A percentile compares a stretch with the other conserved stretches of the same genome.
These are phyloP conservation scores for Pulicaria dysenterica DNA, from an alignment of 129 eudicot species.

Conservation along the genomic window DNA sequence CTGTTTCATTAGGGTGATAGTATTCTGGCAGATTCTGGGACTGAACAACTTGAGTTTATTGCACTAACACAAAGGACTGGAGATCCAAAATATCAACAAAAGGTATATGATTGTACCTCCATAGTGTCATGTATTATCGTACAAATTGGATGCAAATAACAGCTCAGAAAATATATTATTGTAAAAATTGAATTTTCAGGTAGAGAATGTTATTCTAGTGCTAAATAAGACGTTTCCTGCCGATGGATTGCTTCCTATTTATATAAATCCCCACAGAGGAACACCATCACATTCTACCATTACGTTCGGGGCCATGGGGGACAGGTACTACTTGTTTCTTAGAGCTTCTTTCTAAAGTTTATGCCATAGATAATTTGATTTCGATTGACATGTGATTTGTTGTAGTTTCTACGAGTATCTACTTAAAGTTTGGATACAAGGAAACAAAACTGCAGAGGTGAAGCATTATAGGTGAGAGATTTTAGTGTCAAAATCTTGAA, in stretches of 20 bases:
- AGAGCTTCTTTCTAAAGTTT: conserved; percentile 3
- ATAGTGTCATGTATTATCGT: conserved; percentile 7
- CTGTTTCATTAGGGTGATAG: conserved; percentile 73
- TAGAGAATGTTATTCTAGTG: conserved; percentile 79
- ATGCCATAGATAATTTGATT: neutral
- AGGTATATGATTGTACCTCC: conserved; percentile 46
- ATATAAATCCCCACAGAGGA: conserved; percentile 82
- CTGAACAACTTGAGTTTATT: conserved; percentile 96
- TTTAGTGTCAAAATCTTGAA: neutral
- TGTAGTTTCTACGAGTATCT: conserved; percentile 98
- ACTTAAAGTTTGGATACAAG: conserved; percentile 99
- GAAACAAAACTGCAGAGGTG: conserved; percentile 81
- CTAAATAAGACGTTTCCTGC: conserved; percentile 85
- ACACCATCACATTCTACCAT: conserved; percentile 76
- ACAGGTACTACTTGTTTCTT: conserved; percentile 57
- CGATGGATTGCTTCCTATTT: conserved; percentile 95
- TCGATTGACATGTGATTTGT: conserved; percentile 5
- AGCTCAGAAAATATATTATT: neutral
- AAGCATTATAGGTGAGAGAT: conserved; percentile 82
- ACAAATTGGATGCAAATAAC: conserved; percentile 1
- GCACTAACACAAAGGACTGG: conserved; percentile 98
- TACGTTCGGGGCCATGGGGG: conserved; percentile 99
- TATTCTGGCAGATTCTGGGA: conserved; percentile 97
- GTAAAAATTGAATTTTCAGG: conserved; percentile 50
- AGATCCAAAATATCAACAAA: conserved; percentile 88